These are phyloP conservation scores for Melaleuca alternifolia DNA, from an alignment of 345 rosid genomes.

Conservation along the genomic window DNA sequence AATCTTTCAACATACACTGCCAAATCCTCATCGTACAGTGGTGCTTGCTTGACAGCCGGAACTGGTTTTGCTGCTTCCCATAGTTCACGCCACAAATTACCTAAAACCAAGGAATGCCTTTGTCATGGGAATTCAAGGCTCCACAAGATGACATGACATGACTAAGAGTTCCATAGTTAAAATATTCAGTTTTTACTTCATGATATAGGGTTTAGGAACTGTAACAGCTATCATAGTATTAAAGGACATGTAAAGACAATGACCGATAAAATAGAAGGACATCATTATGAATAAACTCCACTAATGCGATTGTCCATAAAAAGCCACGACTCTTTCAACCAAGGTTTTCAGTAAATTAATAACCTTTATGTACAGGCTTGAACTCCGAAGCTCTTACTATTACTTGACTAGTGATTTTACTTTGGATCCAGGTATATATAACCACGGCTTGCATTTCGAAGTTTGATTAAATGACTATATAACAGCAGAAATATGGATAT, in stretches of 20 bases:
- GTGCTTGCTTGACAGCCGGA: conserved; percentile 87
- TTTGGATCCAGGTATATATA: not conserved
- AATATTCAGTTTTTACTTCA: not conserved
- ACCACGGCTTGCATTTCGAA: not conserved
- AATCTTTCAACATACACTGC: conserved; percentile 64
- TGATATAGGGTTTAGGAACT: not conserved
- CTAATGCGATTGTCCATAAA: not conserved
- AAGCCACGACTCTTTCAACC: not conserved
- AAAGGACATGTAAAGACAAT: not conserved
- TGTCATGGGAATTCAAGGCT: not conserved
- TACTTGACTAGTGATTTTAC: not conserved
- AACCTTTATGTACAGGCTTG: not conserved
- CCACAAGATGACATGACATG: not conserved
- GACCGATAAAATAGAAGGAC: not conserved
- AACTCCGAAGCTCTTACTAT: not conserved
- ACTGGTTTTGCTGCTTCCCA: conserved; percentile 89
- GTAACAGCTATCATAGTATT: not conserved
- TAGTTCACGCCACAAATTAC: conserved; percentile 92
- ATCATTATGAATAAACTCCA: not conserved
- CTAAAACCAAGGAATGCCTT: conserved; percentile 19
- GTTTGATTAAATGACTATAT: not conserved
- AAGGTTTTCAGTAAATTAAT: not conserved
- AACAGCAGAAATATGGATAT: not conserved
- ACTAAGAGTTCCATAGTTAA: not conserved
- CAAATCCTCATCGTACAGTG: conserved; percentile 88